Conservation (phyloP, 108 stramenopile species). For the Seminavis robusta region DNA sequence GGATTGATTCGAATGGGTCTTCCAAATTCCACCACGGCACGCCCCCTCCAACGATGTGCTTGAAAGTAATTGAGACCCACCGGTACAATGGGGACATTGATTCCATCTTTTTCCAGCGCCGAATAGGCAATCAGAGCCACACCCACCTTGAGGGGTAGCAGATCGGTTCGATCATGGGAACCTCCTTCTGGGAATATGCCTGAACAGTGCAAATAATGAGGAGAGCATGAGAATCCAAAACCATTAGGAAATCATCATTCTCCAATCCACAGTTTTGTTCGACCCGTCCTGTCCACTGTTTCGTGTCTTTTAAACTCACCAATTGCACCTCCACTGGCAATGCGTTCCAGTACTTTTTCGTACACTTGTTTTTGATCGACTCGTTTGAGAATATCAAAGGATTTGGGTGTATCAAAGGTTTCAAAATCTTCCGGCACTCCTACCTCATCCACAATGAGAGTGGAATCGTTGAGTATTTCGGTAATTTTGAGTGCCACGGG, state of each 20-base stretch:
- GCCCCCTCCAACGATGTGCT: conserved; percentile 90
- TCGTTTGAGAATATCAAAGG: conserved; percentile 82
- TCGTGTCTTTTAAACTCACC: too few species aligned
- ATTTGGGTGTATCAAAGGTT: conserved; percentile 16
- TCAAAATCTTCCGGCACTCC: conserved; percentile 6
- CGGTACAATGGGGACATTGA: conserved; percentile 93
- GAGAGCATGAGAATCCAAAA: neutral
- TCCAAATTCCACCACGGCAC: conserved; percentile 87
- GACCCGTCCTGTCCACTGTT: neutral
- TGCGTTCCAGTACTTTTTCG: conserved; percentile 72
- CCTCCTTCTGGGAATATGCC: conserved; percentile 99
- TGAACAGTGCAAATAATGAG: conserved; percentile 1
- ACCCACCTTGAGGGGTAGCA: conserved; percentile 97
- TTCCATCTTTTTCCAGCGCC: conserved; percentile 84
- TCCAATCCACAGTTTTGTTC: neutral
- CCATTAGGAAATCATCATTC: neutral
- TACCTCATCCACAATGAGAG: conserved; percentile 10
- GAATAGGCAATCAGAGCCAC: conserved; percentile 96
- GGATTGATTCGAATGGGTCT: conserved; percentile 79
- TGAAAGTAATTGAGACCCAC: conserved; percentile 97
- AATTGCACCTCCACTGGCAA: conserved; percentile 72
- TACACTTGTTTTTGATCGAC: conserved; percentile 88
- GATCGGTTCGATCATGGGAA: conserved; percentile 95
- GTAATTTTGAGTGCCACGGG: conserved; percentile 63
- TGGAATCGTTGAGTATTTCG: conserved; percentile 50